These are phyloP conservation scores for Tephrocybe sp. DNA, from an alignment of 768 basidiomycete species.

Conservation along the genomic window DNA sequence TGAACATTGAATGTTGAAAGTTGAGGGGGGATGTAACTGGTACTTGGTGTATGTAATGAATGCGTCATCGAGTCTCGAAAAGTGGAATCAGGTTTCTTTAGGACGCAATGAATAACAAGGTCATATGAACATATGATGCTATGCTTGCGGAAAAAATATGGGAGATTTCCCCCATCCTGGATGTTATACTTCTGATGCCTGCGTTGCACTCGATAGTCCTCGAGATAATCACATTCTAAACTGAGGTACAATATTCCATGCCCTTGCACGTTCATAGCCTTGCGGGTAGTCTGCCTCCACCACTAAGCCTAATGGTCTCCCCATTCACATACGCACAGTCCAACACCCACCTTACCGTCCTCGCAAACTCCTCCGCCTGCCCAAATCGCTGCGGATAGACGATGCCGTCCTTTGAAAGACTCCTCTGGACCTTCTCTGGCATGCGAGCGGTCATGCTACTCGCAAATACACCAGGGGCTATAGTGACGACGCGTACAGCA, in stretches of 20 bases:
- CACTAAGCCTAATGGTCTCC: slow-evolving; percentile 46
- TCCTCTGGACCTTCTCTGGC: slow-evolving; percentile 30
- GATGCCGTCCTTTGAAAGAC: slow-evolving; percentile 34
- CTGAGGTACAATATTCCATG: too few relatives aligned
- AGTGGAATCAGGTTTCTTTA: too few relatives aligned
- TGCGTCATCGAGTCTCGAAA: too few relatives aligned
- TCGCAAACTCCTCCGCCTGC: slow-evolving; percentile 45
- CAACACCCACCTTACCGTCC: slow-evolving; percentile 46
- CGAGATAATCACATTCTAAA: too few relatives aligned
- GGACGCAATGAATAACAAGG: too few relatives aligned
- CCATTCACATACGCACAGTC: slow-evolving; percentile 56
- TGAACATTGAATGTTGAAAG: background rate
- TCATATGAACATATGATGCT: too few relatives aligned
- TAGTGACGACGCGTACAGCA: slow-evolving; percentile 50
- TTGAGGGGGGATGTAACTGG: too few relatives aligned
- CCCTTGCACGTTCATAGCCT: slow-evolving; percentile 31
- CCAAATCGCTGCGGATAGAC: slow-evolving; percentile 48
- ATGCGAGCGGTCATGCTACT: slow-evolving; percentile 38
- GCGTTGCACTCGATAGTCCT: too few relatives aligned
- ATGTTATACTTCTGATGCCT: too few relatives aligned
- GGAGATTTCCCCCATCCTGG: too few relatives aligned
- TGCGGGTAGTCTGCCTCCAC: slow-evolving; percentile 37
- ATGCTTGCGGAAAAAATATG: too few relatives aligned
- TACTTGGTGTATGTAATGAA: too few relatives aligned
- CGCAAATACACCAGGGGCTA: slow-evolving; percentile 54